Conservation (phyloP, 2,329 filamentous ascomycete genomes). For the Scytalidium lignicola region DNA sequence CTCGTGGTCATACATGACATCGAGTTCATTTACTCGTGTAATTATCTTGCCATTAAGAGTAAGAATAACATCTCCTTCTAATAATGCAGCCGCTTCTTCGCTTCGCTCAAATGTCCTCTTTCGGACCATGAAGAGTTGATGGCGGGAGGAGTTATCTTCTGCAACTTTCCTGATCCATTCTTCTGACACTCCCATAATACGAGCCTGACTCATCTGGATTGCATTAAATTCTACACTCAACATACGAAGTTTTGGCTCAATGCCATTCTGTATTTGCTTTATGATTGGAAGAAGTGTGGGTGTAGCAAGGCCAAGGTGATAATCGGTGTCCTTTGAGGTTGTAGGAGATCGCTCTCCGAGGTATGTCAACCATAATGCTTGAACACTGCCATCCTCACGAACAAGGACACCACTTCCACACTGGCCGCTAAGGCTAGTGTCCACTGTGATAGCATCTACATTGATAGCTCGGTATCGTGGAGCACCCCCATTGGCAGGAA, state of each 20-base stretch:
- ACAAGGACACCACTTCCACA: conserved; percentile 93
- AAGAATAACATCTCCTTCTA: conserved; percentile 89
- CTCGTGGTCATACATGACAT: conserved; percentile 92
- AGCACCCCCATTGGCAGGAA: conserved; percentile 86
- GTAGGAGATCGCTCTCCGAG: conserved; percentile 79
- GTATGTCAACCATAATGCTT: conserved; percentile 95
- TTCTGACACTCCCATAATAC: conserved; percentile 94
- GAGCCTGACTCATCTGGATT: conserved; percentile 93
- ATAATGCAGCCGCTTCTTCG: conserved; percentile 59
- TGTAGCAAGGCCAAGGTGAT: conserved; percentile 87
- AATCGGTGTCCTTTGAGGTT: conserved; percentile 86
- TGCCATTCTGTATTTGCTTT: conserved; percentile 73
- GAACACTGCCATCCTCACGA: conserved; percentile 83
- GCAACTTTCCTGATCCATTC: conserved; percentile 93
- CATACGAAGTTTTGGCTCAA: conserved; percentile 78
- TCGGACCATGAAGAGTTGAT: conserved; percentile 97
- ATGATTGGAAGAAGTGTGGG: conserved; percentile 87
- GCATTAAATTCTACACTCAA: conserved; percentile 91
- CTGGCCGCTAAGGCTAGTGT: conserved; percentile 84
- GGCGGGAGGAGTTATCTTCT: conserved; percentile 80
- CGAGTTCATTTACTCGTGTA: conserved; percentile 86
- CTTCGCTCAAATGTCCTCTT: conserved; percentile 72
- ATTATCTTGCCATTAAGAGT: conserved; percentile 89
- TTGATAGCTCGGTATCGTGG: conserved; percentile 94
- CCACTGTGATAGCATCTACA: conserved; percentile 93